phyloP scores from a whole-genome alignment of 2,329 filamentous ascomycete genomes.

The Clarireedia sp. region DNA sequence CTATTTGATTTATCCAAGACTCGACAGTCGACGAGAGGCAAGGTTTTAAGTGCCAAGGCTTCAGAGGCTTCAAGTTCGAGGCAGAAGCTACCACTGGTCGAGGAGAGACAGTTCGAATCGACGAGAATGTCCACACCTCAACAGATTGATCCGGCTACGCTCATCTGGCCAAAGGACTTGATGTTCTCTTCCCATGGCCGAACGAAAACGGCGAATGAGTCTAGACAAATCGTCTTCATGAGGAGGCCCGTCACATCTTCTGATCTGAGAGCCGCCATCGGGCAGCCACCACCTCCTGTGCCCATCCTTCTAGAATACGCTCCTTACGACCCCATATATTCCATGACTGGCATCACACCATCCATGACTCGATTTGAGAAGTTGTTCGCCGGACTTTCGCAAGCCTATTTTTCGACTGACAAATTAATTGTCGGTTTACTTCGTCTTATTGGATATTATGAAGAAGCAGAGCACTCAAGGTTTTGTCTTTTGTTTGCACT shows the following conservation, averaged over 20 bases:
- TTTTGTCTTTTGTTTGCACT: constrained; percentile 71
- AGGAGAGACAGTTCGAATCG: constrained; percentile 42
- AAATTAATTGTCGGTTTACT: constrained; percentile 54
- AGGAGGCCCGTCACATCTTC: constrained; percentile 19
- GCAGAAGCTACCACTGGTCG: constrained; percentile 26
- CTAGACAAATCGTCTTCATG: constrained; percentile 32
- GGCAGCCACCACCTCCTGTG: constrained; percentile 18
- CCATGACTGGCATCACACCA: constrained; percentile 54
- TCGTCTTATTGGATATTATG: constrained; percentile 61
- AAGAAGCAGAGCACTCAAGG: constrained; percentile 61
- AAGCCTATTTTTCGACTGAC: constrained; percentile 36
- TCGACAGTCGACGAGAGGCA: constrained; percentile 36
- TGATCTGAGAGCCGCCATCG: constrained; percentile 18
- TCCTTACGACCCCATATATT: constrained; percentile 53
- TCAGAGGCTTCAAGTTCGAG: constrained; percentile 15
- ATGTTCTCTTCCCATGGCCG: neutral
- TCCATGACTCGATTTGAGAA: constrained; percentile 58
- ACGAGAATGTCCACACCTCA: constrained; percentile 54
- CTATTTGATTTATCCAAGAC: constrained; percentile 69
- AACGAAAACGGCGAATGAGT: constrained; percentile 24
- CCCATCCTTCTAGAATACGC: constrained; percentile 66
- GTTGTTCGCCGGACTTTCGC: constrained; percentile 45
- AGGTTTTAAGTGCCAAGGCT: constrained; percentile 12
- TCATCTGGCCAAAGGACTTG: constrained; percentile 37
- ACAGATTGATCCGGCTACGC: constrained; percentile 46